Conservation (phyloP, 1,284 basidiomycete species). For the Takashimella koratensis region DNA sequence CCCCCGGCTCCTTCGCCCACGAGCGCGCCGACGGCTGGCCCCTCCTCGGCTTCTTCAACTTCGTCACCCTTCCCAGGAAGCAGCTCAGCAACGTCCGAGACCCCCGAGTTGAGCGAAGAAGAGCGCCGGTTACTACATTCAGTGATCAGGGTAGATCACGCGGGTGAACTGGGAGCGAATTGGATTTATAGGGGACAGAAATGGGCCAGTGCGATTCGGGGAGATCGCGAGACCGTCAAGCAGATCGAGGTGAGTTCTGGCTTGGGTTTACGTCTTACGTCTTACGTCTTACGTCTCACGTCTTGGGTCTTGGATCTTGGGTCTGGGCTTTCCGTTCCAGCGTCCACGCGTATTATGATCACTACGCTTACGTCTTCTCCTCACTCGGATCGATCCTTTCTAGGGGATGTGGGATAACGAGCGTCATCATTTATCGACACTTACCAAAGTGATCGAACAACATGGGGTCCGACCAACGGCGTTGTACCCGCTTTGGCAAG, state of each 20-base stretch:
- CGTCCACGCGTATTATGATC: too few species aligned
- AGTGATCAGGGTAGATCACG: slow-evolving; percentile 78
- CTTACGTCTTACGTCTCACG: too few species aligned
- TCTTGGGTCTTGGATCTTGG: neutral
- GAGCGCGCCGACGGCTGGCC: neutral
- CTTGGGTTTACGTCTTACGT: too few species aligned
- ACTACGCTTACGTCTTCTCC: too few species aligned
- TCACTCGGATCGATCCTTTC: too few species aligned
- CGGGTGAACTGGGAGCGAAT: slow-evolving; percentile 88
- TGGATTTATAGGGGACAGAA: slow-evolving; percentile 84
- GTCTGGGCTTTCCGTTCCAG: too few species aligned
- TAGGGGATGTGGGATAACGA: slow-evolving; percentile 97
- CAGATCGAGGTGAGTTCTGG: slow-evolving; percentile 70
- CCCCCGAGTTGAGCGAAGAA: slow-evolving; percentile 30
- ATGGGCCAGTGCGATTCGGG: slow-evolving; percentile 60
- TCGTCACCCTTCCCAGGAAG: slow-evolving; percentile 4
- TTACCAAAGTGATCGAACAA: slow-evolving; percentile 77
- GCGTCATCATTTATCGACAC: slow-evolving; percentile 82
- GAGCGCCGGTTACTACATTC: slow-evolving; percentile 43
- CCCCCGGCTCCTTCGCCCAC: slow-evolving; percentile 4
- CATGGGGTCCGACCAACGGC: slow-evolving; percentile 80
- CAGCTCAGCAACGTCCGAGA: slow-evolving; percentile 32
- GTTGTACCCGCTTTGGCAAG: slow-evolving; percentile 77
- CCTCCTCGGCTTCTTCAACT: neutral
- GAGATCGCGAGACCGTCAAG: slow-evolving; percentile 59